Evolutionary conservation across 139 green algal genomes (phyloP).

Genomic region (Chlamydomonas sphaeroides): DNA sequence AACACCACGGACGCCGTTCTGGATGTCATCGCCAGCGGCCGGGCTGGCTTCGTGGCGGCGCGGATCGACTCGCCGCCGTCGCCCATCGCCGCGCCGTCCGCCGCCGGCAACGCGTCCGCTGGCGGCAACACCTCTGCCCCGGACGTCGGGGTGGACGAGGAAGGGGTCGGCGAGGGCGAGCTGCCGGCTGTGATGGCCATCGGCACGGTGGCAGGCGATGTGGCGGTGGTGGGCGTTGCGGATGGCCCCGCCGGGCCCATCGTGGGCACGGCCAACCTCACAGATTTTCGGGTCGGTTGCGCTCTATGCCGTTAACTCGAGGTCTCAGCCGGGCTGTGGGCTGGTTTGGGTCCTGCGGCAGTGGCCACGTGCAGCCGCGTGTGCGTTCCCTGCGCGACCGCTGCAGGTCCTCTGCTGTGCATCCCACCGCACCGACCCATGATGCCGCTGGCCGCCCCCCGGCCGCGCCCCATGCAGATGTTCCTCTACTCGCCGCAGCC

Average conservation of each 20-base stretch:
- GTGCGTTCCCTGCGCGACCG: too few species aligned
- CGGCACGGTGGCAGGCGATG: neutral
- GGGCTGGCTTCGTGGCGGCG: neutral
- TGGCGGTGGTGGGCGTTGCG: slow-evolving; percentile 22
- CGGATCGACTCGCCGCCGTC: neutral
- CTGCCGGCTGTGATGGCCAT: neutral
- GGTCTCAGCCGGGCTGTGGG: too few species aligned
- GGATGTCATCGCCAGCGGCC: neutral
- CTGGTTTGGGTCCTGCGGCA: too few species aligned
- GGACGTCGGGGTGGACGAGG: too few species aligned
- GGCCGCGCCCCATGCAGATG: neutral
- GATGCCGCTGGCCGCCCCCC: too few species aligned
- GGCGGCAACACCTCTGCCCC: too few species aligned
- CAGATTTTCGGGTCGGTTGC: slow-evolving; percentile 1
- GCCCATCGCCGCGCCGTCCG: too few species aligned
- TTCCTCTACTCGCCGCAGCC: slow-evolving; percentile 13
- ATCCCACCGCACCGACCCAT: too few species aligned
- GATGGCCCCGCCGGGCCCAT: neutral
- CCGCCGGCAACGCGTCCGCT: too few species aligned
- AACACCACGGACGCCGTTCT: neutral
- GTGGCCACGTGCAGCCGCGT: too few species aligned
- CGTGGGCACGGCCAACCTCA: slow-evolving; percentile 17
- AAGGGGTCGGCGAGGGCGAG: neutral
- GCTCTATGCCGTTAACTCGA: too few species aligned
- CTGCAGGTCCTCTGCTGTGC: too few species aligned